Base-by-base conservation (phyloP, 78 protist genomes). In the Cavenderia fasciculata region DNA sequence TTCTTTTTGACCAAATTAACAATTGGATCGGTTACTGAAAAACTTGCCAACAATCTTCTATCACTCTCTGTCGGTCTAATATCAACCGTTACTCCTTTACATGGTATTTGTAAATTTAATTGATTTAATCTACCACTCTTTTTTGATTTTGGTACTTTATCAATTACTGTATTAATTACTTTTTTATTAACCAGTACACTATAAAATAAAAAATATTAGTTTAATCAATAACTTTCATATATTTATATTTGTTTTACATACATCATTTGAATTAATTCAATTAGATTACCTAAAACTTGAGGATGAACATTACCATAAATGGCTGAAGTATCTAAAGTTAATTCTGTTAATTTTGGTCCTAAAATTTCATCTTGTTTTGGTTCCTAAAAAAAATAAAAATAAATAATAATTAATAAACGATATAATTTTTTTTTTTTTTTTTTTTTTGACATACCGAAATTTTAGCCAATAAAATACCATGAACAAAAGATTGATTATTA, bases 251-350 rank as follows among this genome's bases (percentile, higher is more conserved):
- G 7, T 33, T 27, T 21, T 4, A 51, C 51, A 23, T 49, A 49
- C 59, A 78, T 65, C 88, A 78, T 78, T 54, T 78, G 88, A 40
- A 78, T 54, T 21, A 78, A 25, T 66, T 78, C 88, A 78, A 78
- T 78, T 23, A 78, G 44, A 54, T 78, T 78, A 23, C 88, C 88
- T 14, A 69, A 27, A 2, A 65, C 73, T 52, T 78, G 46, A 18
- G 88, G 88, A 16, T 29, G 56, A 33, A 78, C 19, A 65, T 78
- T 65, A 65, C 66, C 62, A 65, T 78, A 78, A 7, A 70, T 21
- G 18, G 41, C 18, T 12, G 31, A 27, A 52, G 52, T 40, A 27
- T 38, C 49, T 47, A 47, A 47, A 47, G 52, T 16, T 47, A 16
- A 10, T 47, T 47, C 12, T 16, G 12, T 16, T 47, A 47, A 47